These are phyloP conservation scores for Apostasia shenzhenica DNA, from an alignment of 106 monocot genomes.

Conservation along the genomic window DNA sequence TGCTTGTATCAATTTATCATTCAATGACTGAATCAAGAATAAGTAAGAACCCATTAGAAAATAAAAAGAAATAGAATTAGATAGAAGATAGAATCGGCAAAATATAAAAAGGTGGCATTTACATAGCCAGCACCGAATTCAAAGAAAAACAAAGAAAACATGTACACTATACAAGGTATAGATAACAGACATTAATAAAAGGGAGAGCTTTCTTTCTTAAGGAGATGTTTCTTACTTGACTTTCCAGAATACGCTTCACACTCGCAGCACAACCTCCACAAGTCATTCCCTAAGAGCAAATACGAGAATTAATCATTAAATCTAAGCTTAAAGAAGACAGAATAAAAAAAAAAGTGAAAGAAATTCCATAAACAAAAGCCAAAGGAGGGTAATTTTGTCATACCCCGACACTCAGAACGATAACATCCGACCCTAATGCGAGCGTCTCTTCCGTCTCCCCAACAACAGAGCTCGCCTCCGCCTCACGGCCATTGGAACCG, in stretches of 20 bases:
- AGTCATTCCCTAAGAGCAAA: constrained; percentile 58
- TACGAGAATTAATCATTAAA: background rate
- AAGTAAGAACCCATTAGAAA: too few species aligned
- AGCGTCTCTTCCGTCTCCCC: constrained; percentile 32
- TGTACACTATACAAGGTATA: too few species aligned
- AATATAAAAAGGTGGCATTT: too few species aligned
- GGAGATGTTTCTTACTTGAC: constrained; percentile 30
- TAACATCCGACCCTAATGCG: constrained; percentile 28
- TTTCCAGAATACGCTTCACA: constrained; percentile 76
- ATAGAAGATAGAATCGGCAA: too few species aligned
- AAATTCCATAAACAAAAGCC: background rate
- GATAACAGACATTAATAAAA: too few species aligned
- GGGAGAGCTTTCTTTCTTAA: too few species aligned
- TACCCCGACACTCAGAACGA: constrained; percentile 58
- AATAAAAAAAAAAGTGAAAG: background rate
- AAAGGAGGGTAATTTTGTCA: background rate
- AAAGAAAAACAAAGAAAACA: too few species aligned
- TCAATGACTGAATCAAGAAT: too few species aligned
- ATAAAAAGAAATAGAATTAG: too few species aligned
- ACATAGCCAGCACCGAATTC: too few species aligned
- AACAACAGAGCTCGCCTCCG: constrained; percentile 14
- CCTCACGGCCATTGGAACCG: constrained; percentile 32
- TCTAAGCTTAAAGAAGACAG: too few species aligned
- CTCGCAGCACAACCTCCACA: constrained; percentile 82
- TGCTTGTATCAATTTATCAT: too few species aligned